Evolutionary conservation across 2,329 filamentous ascomycete species (phyloP), one percentile per base, ranked within the genome.

Genomic region (Xylariaceae sp.): DNA sequence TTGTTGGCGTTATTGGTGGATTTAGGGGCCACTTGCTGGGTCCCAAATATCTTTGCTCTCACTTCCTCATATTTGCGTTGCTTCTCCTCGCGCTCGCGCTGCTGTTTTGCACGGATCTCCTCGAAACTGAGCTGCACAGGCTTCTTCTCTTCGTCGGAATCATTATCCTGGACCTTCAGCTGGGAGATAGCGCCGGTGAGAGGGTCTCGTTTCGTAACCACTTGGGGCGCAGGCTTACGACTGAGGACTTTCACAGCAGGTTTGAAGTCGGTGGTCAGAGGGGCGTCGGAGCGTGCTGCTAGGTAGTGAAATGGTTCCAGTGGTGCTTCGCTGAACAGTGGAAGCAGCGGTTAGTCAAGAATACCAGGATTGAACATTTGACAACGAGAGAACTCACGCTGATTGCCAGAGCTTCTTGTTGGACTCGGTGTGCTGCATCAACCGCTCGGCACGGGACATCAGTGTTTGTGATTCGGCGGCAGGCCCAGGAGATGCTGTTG

Each of bases 391-490:
- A 19, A 65, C 82, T 49, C 82, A 94, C 86, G 91, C 92, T 63
- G 90, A 85, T 63, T 94, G 83, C 92, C 92, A 96, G 48, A 96
- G 72, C 68, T 87, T 87, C 62, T 85, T 83, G 67, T 96, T 95
- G 46, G 85, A 80, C 66, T 96, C 90, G 27, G 81, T 82, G 67
- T 97, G 92, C 65, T 86, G 81, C 11, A 87, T 89, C 54, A 87
- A 76, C 39, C 86, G 83, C 69, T 96, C 87, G 4, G 88, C 83
- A 64, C 87, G 90, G 57, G 82, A 84, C 52, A 90, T 68, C 39
- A 68, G 68, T 41, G 66, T 66, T 58, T 71, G 69, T 15, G 68
- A 64, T 44, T 62, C 59, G 47, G 66, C 56, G 31, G 67, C 62
- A n/a, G 68, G 58, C 46, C 71, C 52, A 1, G 50, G 71, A 54